Evolutionary conservation across 164 flowering plant species (phyloP), one percentile per base, ranked within the genome.

Genomic region (Taxillus chinensis): DNA sequence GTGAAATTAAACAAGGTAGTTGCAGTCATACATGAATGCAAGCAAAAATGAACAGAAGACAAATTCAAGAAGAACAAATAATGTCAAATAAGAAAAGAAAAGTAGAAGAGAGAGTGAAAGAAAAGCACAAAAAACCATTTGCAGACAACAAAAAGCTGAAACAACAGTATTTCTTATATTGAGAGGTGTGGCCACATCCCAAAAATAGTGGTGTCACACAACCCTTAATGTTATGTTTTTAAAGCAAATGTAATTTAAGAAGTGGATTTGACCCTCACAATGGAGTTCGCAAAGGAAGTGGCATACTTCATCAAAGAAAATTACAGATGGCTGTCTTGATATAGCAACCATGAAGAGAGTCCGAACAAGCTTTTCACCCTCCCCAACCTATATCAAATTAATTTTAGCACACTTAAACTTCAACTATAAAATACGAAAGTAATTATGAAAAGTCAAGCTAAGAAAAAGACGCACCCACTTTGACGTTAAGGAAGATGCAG

Each of bases 401-500:
- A 66, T 57, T 46, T 27, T 56, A 49, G 62, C 49, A 41, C 17
- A 67, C 15, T 16, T 59, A 45, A 52, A 38, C 15, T 15, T 41
- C 11, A 41, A 14, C 11, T 15, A 64, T 8, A 37, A 15, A 27
- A 39, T 17, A n/a, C 17, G 16, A 61, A 5, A 27, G 3, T 16
- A 12, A 4, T 40, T 5, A 58, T 13, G 16, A 41, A 5, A 40
- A 14, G 3, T 27, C 10, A 13, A 40, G 46, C 8, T 12, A 61
- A 71, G 57, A 61, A 37, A 63, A 63, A 74, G 61, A 78, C 87
- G 41, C 10, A 91, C 99, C 99, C 99, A 95, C 74, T 95, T 95
- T 65, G 99, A 95, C 64, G 99, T 95, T 41, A 95, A 71, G 59
- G 98, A 86, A 73, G 99, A 85, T 15, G 99, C 97, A 65, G 99